Evolutionary conservation across 305 asterid genomes (phyloP), one percentile per base, ranked within the genome.

Genomic region (Plantago coronopus): DNA sequence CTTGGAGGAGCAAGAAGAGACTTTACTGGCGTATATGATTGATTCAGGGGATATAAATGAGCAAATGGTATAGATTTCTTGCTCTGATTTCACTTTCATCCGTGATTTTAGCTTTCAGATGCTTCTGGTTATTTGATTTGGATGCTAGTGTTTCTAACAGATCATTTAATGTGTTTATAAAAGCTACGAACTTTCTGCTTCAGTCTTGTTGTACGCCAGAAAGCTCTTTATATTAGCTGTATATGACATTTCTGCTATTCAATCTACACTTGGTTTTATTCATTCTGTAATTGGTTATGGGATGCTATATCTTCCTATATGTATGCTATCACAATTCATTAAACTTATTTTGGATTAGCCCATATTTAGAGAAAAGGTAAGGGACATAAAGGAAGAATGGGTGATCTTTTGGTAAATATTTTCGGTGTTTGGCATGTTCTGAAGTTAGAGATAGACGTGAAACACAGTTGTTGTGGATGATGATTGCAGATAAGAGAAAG

Each of bases 51-150:
- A 74, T 69, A 77, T 74, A 27, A 78, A 81, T 59, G 76, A 68
- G 69, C 82, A 80, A 56, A 71, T 70, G 96, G 97, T 90, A 82
- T 66, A 37, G 5, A 21, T 27, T 48, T 79, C 64, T 62, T 67
- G 1, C 47, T 50, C 40, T 69, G 25, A 11, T 68, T 42, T 53
- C 37, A 55, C 42, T 57, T 64, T 51, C 53, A 51, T 75, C 17
- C 14, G n/a, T 57, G 45, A 17, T 43, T 62, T 54, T 29, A 47
- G n/a, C 1, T 57, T 55, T 67, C 22, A 18, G 61, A 63, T 72
- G 67, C 44, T 59, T 48, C 4, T 53, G 4, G 4, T 63, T n/a
- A 5, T 65, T 29, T 17, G 49, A 57, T 47, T 54, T 14, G 40
- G 58, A 47, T 69, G 22, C 54, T 13, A 12, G 20, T 55, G 17